Conservation (phyloP, 139 green algal genomes). For the Coelastrella sp. region DNA sequence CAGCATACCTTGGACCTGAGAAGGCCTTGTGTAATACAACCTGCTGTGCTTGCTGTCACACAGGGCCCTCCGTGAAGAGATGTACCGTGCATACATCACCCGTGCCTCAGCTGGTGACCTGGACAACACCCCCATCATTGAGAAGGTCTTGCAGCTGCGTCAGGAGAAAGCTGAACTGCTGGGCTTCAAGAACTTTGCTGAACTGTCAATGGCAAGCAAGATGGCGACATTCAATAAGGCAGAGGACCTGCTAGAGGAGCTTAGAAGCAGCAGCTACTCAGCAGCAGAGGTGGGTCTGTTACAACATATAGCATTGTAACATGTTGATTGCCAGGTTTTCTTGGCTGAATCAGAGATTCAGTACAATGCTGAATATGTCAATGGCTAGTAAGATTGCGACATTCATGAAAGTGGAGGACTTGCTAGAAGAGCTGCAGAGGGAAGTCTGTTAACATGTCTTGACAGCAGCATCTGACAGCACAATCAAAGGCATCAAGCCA, state of each 20-base stretch:
- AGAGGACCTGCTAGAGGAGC: slow-evolving; percentile 93
- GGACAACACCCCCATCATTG: slow-evolving; percentile 94
- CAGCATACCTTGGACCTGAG: too few species aligned
- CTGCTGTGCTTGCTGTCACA: not conserved
- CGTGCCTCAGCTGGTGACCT: slow-evolving; percentile 80
- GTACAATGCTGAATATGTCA: not conserved
- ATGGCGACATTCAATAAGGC: slow-evolving; percentile 88
- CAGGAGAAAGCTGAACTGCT: slow-evolving; percentile 94
- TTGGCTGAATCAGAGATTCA: not conserved
- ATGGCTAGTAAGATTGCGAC: too few species aligned
- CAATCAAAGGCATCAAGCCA: too few species aligned
- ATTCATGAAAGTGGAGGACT: too few species aligned
- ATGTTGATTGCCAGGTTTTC: too few species aligned
- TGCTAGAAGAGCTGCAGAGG: slow-evolving; percentile 93
- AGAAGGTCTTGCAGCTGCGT: slow-evolving; percentile 85
- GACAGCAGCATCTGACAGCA: too few species aligned
- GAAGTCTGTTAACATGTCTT: slow-evolving; percentile 74
- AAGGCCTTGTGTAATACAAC: not conserved
- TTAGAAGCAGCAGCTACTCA: slow-evolving; percentile 78
- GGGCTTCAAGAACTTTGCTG: slow-evolving; percentile 88
- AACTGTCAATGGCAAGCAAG: slow-evolving; percentile 90
- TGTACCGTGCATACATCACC: slow-evolving; percentile 94
- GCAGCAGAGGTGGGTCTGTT: slow-evolving; percentile 51
- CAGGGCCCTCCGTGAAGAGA: slow-evolving; percentile 88
- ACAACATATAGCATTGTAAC: too few species aligned